phyloP scores from a whole-genome alignment of 768 basidiomycete genomes.

The Trametes elegans region DNA sequence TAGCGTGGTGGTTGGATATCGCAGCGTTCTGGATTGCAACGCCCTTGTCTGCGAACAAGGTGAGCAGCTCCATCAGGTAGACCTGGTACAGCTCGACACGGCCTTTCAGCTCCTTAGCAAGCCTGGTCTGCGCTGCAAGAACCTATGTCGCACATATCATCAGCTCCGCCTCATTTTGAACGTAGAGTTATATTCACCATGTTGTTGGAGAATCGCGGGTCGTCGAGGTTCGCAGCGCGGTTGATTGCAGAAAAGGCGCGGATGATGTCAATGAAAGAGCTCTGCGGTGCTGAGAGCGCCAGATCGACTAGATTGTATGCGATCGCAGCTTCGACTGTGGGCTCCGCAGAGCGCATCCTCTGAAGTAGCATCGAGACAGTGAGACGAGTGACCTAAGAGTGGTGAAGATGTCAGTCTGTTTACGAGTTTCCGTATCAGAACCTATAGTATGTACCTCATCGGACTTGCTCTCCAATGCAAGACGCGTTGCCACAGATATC shows the following conservation, averaged over 20 bases:
- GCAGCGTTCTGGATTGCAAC: constrained; percentile 85
- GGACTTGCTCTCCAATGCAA: constrained; percentile 82
- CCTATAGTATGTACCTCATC: constrained; percentile 59
- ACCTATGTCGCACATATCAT: constrained; percentile 48
- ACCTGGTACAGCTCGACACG: constrained; percentile 75
- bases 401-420: no score
- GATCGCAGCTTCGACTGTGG: constrained; percentile 87
- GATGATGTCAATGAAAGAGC: constrained; percentile 80
- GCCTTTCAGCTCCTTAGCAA: constrained; percentile 74
- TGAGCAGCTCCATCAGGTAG: constrained; percentile 82
- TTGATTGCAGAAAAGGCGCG: constrained; percentile 82
- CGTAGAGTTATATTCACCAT: constrained; percentile 49
- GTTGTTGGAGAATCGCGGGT: constrained; percentile 85
- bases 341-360: constrained; percentile 79
- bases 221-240: constrained; percentile 83
- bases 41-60: constrained; percentile 88
- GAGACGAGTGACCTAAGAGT: constrained; percentile 75
- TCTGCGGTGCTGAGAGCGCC: constrained; percentile 73
- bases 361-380: constrained; percentile 93
- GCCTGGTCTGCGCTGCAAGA: constrained; percentile 84
- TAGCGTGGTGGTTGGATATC: constrained; percentile 59
- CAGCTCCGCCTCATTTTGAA: background rate
- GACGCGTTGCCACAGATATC: constrained; percentile 84
- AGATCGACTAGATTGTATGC: constrained; percentile 90
- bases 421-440: no score